Evolutionary conservation across 805 yeast genomes (phyloP), one percentile per base, ranked within the genome.

Genomic region (Kuraishia ogatae): DNA sequence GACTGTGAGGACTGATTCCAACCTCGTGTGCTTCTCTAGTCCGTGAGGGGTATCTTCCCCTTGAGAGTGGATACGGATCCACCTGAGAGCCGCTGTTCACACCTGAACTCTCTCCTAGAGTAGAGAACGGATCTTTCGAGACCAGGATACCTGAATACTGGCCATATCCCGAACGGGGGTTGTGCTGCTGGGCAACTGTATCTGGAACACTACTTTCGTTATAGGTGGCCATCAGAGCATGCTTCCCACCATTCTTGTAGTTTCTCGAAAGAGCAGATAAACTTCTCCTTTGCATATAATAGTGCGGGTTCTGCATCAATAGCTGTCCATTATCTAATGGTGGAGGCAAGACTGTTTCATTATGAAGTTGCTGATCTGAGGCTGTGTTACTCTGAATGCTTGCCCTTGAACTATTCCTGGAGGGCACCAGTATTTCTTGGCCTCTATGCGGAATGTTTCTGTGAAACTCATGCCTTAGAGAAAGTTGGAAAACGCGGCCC

Each of bases 171-270:
- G 15, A 17, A 8, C 43, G 6, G 43, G 43, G n/a, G 13, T 13
- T 15, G 43, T 5, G 43, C n/a, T 35, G 43, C 43, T 35, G 51
- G 4, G 35, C 35, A 49, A 49, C 51, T 10, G 60, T 68, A 43
- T 67, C 69, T 28, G 64, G 55, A 2, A 64, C 71, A 39, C 59
- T 61, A 1, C 61, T 53, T 20, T 68, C 71, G 52, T 66, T 61
- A 54, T 67, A 67, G 8, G 68, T 59, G 22, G 64, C 62, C 23
- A 66, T 23, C 21, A 50, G 61, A 50, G 52, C 24, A 17, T 49
- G 59, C 60, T 48, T 60, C 49, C 39, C 54, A n/a, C 50, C 52
- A 15, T 52, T 50, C 11, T 47, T 20, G 49, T 47, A 47, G 49
- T 47, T 47, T 47, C 49, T 20, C 49, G 49, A 47, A 10, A 47